Evolutionary conservation across 2,329 filamentous ascomycete species (phyloP).

Genomic region (Ophiocordyceps camponoti-rufipedis): DNA sequence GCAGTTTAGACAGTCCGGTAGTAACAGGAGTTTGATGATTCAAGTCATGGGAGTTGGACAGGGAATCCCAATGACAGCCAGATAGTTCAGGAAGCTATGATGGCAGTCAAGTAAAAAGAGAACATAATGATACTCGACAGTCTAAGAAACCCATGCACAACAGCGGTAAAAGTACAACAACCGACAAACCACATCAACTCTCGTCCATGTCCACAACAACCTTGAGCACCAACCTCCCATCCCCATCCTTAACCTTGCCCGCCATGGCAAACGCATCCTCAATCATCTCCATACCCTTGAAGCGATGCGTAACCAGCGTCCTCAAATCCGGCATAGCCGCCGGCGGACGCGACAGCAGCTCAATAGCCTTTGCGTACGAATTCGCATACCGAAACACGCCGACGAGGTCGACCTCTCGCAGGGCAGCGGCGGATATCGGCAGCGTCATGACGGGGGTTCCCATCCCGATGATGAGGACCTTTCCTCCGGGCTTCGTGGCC

Average conservation of each 20-base stretch:
- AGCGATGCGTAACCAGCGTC: conserved; percentile 54
- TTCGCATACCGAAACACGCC: conserved; percentile 60
- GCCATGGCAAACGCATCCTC: conserved; percentile 58
- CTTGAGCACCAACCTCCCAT: conserved; percentile 56
- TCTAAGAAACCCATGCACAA: too few relatives aligned
- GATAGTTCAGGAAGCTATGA: too few relatives aligned
- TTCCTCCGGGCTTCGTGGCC: conserved; percentile 47
- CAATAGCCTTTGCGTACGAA: conserved; percentile 43
- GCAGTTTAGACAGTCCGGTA: neutral
- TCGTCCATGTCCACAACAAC: conserved; percentile 39
- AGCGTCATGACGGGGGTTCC: conserved; percentile 52
- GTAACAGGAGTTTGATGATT: neutral
- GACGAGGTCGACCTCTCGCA: conserved; percentile 53
- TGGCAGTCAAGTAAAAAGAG: neutral
- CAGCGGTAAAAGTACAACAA: too few relatives aligned
- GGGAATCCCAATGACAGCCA: too few relatives aligned
- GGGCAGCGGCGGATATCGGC: conserved; percentile 47
- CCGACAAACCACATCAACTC: neutral
- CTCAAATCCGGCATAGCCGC: conserved; percentile 42
- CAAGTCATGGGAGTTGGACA: too few relatives aligned
- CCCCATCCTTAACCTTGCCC: conserved; percentile 48
- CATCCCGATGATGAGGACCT: conserved; percentile 55
- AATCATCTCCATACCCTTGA: conserved; percentile 42
- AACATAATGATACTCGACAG: neutral
- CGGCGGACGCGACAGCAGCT: conserved; percentile 28